Percentiles rank a stretch among this genome's conserved stretches.
Evolutionary conservation across 2,329 filamentous ascomycete genomes (phyloP).

Genomic region (Knufia fluminis): DNA sequence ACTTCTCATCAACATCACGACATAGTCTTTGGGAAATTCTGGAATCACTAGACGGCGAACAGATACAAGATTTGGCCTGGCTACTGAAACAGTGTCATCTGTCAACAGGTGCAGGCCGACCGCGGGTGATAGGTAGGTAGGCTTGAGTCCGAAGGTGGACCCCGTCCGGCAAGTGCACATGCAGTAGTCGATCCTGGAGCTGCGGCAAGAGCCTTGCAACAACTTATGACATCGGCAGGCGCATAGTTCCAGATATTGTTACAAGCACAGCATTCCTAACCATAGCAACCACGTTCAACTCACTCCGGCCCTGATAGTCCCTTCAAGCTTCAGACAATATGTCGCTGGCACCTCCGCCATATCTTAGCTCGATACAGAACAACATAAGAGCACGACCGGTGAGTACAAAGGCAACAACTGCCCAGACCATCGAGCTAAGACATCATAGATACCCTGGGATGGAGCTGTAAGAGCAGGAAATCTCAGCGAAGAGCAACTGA

Average conservation of each 20-base stretch:
- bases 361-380: conserved; percentile 80
- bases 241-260: not conserved
- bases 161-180: conserved; percentile 24
- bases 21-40: not conserved
- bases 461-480: conserved; percentile 87
- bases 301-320: conserved; percentile 5
- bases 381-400: conserved; percentile 84
- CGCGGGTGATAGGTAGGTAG: not conserved
- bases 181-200: conserved; percentile 60
- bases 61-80: no score
- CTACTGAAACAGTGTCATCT: no score
- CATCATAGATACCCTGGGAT: conserved; percentile 73
- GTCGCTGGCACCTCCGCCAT: conserved; percentile 75
- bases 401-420: not conserved
- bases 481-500: conserved; percentile 86
- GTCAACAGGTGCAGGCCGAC: no score
- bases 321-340: conserved; percentile 40
- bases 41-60: no score
- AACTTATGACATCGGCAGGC: conserved; percentile 11
- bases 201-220: conserved; percentile 38
- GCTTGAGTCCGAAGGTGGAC: not conserved
- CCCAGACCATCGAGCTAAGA: not conserved
- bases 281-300: not conserved
- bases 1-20: conserved; percentile 3
- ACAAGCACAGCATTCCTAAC: not conserved